phyloP scores from a whole-genome alignment of 2,329 filamentous ascomycete genomes.

The Hypomyces rosellus region DNA sequence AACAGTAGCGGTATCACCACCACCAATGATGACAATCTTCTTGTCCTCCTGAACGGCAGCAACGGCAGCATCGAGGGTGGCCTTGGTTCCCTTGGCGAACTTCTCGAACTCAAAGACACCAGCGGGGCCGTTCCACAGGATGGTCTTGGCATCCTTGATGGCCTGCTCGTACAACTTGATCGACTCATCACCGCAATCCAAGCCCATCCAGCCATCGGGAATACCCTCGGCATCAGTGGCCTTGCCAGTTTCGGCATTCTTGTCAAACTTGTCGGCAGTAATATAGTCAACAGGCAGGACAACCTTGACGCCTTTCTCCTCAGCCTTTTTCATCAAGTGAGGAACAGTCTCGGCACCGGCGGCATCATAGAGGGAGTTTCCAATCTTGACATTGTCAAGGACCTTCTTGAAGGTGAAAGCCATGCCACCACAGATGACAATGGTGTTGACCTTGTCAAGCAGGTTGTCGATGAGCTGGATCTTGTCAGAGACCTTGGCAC shows the following conservation, averaged over 20 bases:
- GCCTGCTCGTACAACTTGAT: conserved; percentile 82
- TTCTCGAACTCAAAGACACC: conserved; percentile 97
- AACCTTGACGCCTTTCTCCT: conserved; percentile 92
- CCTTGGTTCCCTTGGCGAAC: conserved; percentile 89
- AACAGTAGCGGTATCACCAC: conserved; percentile 95
- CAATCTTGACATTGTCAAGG: conserved; percentile 84
- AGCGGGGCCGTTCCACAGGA: conserved; percentile 97
- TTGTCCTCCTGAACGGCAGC: conserved; percentile 66
- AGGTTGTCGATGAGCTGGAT: conserved; percentile 99
- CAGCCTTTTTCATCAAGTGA: conserved; percentile 86
- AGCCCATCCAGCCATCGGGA: conserved; percentile 95
- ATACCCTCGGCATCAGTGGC: conserved; percentile 87
- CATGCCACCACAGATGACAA: conserved; percentile 97
- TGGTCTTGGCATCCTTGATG: conserved; percentile 85
- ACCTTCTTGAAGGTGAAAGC: conserved; percentile 99
- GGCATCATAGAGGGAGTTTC: conserved; percentile 88
- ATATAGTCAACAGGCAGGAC: conserved; percentile 93
- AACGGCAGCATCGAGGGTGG: conserved; percentile 83
- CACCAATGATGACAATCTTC: conserved; percentile 97
- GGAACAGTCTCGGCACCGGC: conserved; percentile 86
- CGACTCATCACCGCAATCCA: conserved; percentile 88
- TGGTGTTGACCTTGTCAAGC: conserved; percentile 92
- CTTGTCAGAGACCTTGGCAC: conserved; percentile 98
- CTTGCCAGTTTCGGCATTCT: conserved; percentile 71
- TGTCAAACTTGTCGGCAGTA: conserved; percentile 90